A percentile compares a stretch with the other conserved stretches of the same genome.
phyloP scores from a whole-genome alignment of 495 filamentous ascomycete species.

The Parachaetomium inaequale region DNA sequence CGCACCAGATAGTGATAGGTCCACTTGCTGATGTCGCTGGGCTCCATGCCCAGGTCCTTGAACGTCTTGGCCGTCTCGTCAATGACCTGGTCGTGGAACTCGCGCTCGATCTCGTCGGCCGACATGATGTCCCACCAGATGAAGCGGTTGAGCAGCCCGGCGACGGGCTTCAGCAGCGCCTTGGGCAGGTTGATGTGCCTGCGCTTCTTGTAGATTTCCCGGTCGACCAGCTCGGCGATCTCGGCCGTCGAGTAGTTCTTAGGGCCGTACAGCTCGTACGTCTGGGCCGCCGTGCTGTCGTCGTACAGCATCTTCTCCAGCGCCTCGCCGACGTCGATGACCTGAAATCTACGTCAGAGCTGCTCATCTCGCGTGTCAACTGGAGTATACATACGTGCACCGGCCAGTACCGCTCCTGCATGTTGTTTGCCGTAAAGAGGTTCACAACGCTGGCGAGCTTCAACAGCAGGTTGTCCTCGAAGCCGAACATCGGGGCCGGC shows the following conservation, averaged over 20 bases:
- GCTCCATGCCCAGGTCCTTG: conserved; percentile 85
- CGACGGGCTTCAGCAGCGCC: conserved; percentile 64
- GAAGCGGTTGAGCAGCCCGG: conserved; percentile 66
- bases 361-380: background rate
- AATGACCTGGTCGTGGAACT: conserved; percentile 92
- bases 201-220: conserved; percentile 85
- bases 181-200: conserved; percentile 92
- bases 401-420: conserved; percentile 87
- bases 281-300: conserved; percentile 83
- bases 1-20: conserved; percentile 92
- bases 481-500: conserved; percentile 89
- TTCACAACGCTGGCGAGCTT: conserved; percentile 75
- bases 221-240: conserved; percentile 81
- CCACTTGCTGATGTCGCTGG: conserved; percentile 72
- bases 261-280: conserved; percentile 92
- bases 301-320: conserved; percentile 86
- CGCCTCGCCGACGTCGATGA: conserved; percentile 81
- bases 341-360: conserved; percentile 46
- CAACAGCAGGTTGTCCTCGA: conserved; percentile 88
- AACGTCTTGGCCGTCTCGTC: conserved; percentile 92
- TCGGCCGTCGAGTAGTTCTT: conserved; percentile 87
- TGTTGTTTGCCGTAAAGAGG: conserved; percentile 82
- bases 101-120: conserved; percentile 84
- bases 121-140: conserved; percentile 86
- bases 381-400: conserved; percentile 69